These are phyloP conservation scores for Nemania abortiva DNA, from an alignment of 2,329 filamentous ascomycete species.

Conservation along the genomic window DNA sequence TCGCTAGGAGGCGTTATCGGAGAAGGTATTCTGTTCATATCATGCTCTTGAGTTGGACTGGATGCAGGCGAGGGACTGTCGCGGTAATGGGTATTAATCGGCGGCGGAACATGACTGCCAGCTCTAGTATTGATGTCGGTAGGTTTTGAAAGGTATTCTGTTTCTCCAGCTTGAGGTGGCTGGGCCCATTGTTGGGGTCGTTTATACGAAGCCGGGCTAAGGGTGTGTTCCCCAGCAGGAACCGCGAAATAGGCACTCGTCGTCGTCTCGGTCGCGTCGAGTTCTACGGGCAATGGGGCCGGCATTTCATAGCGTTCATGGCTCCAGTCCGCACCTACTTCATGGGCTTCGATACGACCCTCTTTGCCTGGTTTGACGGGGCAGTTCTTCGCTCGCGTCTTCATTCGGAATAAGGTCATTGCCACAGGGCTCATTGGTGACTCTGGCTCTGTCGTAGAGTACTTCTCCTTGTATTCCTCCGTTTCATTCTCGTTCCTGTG, in stretches of 20 bases:
- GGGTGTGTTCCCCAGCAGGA: constrained; percentile 56
- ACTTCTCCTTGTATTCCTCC: constrained; percentile 55
- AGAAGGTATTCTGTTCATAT: constrained; percentile 58
- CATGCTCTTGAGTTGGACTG: constrained; percentile 54
- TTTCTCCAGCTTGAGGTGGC: constrained; percentile 63
- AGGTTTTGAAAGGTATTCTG: constrained; percentile 58
- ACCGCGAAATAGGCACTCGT: constrained; percentile 57
- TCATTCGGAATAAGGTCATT: constrained; percentile 50
- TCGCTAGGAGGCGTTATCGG: constrained; percentile 63
- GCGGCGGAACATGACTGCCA: constrained; percentile 20
- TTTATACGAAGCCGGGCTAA: constrained; percentile 63
- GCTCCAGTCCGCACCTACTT: constrained; percentile 59
- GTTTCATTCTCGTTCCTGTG: constrained; percentile 43
- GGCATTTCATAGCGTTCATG: constrained; percentile 67
- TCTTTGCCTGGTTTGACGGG: constrained; percentile 47
- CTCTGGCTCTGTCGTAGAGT: constrained; percentile 52
- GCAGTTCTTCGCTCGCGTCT: constrained; percentile 56
- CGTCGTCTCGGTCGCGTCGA: constrained; percentile 59
- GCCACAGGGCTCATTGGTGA: constrained; percentile 53
- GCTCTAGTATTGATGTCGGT: constrained; percentile 1
- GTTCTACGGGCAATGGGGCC: constrained; percentile 61
- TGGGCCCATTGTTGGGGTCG: constrained; percentile 63
- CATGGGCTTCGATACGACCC: constrained; percentile 48
- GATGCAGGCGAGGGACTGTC: constrained; percentile 50
- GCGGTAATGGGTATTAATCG: constrained; percentile 50